Base-by-base conservation (phyloP, 306 rosid genomes). In the Vigna trinervia region DNA sequence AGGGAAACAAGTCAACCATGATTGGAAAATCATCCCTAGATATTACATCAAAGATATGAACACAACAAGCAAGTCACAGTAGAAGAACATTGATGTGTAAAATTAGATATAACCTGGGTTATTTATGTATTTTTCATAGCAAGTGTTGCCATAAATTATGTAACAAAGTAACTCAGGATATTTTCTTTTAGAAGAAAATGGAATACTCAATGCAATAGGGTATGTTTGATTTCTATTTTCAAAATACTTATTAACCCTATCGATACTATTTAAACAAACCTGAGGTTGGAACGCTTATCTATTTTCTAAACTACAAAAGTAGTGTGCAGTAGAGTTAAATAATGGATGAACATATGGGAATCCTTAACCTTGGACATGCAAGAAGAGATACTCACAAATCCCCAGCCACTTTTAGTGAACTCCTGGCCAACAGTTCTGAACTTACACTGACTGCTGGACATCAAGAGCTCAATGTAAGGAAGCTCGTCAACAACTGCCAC, bases 331-430 rank as follows among this genome's bases (percentile, higher is more conserved):
- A 17, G 3, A 53, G 19, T n/a, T 52, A 52, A 73, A n/a, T 19
- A 26, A 26, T 26, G 28, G 28, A 50, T 67, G 4, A 63, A 48
- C 56, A 20, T 41, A 17, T 14, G 15, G 43, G 43, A 70, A 77
- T 17, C 36, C 61, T 36, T 28, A 68, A 41, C 60, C 53, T 46
- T 8, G 20, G 20, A 85, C 8, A 30, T 28, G 62, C 8, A 38
- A 52, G 30, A 53, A 34, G 23, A 78, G 78, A 12, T 83, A 89
- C 98, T 90, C 80, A 93, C 98, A 79, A 84, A 93, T 85, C 98
- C 93, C 97, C 91, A 91, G 78, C 98, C 97, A 71, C 96, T 87
- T 81, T 87, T 93, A 13, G 96, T 93, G 75, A 93, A 93, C 86
- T 91, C 96, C 80, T 81, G 90, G 4, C 98, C 98, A 12, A 91